Evolutionary conservation across 768 basidiomycete genomes (phyloP).

Genomic region (Lentinula aciculospora): DNA sequence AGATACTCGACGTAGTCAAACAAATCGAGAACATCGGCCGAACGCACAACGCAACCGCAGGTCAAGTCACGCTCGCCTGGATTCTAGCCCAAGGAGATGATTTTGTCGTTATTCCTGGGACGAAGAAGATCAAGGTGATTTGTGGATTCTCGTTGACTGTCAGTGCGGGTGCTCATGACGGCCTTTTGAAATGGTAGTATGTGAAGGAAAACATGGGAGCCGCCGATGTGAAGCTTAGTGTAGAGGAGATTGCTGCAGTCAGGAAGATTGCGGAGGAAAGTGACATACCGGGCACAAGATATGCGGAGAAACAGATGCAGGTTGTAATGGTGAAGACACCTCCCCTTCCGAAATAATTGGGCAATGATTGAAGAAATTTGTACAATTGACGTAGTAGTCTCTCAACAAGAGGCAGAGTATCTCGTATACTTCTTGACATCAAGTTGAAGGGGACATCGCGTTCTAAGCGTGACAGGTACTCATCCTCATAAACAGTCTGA

Average conservation of each 20-base stretch:
- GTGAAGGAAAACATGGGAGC: conserved; percentile 41
- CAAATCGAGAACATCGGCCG: conserved; percentile 29
- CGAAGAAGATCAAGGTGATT: conserved; percentile 27
- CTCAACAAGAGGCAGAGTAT: too few species aligned
- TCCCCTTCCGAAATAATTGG: neutral
- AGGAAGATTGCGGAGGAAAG: conserved; percentile 24
- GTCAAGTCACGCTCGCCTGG: conserved; percentile 49
- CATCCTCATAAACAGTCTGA: too few species aligned
- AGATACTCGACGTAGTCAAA: conserved; percentile 37
- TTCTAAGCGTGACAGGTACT: too few species aligned
- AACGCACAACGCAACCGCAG: conserved; percentile 34
- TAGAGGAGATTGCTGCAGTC: conserved; percentile 31
- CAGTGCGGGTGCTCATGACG: neutral
- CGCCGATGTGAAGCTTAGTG: conserved; percentile 23
- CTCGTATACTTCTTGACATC: too few species aligned
- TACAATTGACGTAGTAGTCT: too few species aligned
- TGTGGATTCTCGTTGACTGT: conserved; percentile 5
- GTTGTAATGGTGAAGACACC: neutral
- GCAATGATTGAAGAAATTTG: neutral
- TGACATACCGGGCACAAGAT: conserved; percentile 4
- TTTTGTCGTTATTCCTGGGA: conserved; percentile 40
- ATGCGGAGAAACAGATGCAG: neutral
- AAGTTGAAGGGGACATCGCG: too few species aligned
- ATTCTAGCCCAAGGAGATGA: conserved; percentile 37
- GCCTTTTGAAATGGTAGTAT: conserved; percentile 19